Evolutionary conservation across 345 rosid genomes (phyloP).

Genomic region (Eucalyptus cloeziana): DNA sequence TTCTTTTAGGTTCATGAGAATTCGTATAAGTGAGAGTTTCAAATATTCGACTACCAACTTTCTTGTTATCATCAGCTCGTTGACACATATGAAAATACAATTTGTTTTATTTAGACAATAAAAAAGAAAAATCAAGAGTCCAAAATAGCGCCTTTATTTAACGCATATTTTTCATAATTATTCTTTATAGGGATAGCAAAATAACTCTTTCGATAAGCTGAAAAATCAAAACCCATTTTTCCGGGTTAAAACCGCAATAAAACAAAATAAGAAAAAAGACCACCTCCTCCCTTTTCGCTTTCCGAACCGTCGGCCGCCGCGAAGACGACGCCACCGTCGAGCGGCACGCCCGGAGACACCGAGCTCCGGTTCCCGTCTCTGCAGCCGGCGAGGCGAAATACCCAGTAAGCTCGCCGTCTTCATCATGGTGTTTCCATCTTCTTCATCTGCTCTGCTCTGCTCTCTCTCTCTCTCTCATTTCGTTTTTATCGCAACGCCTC

Average conservation of each 20-base stretch:
- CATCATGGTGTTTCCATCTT: neutral
- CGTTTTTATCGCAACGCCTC: neutral
- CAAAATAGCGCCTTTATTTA: neutral
- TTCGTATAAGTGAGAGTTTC: neutral
- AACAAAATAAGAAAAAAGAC: neutral
- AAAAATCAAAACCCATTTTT: neutral
- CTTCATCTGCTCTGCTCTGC: neutral
- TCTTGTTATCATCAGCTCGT: accelerated
- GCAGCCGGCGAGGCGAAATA: neutral
- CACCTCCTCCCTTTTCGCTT: neutral
- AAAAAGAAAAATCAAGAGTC: neutral
- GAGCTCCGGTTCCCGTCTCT: neutral
- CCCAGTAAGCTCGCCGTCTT: neutral
- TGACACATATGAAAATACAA: neutral
- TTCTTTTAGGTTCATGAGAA: no score
- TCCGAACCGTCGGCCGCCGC: neutral
- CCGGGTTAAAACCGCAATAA: neutral
- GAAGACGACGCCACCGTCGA: neutral
- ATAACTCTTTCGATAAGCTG: neutral
- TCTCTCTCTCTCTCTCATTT: neutral
- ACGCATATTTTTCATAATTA: neutral
- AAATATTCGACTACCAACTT: neutral
- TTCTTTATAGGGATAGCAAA: neutral
- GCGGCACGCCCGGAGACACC: neutral
- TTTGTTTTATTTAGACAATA: neutral